phyloP scores from a whole-genome alignment of 2,329 filamentous ascomycete genomes.

The Colletotrichum liaoningense region DNA sequence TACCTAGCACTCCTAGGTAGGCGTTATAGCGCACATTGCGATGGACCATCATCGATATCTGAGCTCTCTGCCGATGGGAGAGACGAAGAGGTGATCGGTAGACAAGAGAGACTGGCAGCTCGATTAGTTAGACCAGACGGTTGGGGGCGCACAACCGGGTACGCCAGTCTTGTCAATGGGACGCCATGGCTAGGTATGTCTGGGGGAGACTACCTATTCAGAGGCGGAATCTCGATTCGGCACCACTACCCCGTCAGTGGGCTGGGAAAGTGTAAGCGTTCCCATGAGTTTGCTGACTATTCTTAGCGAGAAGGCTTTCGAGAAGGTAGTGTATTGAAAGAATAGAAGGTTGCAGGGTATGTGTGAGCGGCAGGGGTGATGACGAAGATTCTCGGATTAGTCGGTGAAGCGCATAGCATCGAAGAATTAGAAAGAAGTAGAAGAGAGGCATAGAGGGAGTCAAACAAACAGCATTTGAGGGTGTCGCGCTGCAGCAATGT shows the following conservation, averaged over 20 bases:
- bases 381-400: neutral
- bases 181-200: neutral
- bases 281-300: neutral
- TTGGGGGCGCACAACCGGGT: slow-evolving; percentile 12
- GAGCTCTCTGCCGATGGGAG: neutral
- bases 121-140: neutral
- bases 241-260: neutral
- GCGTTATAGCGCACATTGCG: no score
- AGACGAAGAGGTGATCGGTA: neutral
- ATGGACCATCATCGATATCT: neutral
- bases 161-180: neutral
- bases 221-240: slow-evolving; percentile 18
- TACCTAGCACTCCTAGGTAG: neutral
- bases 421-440: neutral
- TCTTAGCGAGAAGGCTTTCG: slow-evolving; percentile 1
- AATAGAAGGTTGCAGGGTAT: neutral
- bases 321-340: slow-evolving; percentile 2
- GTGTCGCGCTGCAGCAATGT: neutral
- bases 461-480: slow-evolving; percentile 1
- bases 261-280: neutral
- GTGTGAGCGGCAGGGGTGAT: slow-evolving; percentile 8
- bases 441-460: neutral
- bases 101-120: neutral
- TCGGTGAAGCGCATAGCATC: neutral
- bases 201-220: neutral